phyloP scores from a whole-genome alignment of 306 rosid genomes.

The Pterocarpus macrocarpus region DNA sequence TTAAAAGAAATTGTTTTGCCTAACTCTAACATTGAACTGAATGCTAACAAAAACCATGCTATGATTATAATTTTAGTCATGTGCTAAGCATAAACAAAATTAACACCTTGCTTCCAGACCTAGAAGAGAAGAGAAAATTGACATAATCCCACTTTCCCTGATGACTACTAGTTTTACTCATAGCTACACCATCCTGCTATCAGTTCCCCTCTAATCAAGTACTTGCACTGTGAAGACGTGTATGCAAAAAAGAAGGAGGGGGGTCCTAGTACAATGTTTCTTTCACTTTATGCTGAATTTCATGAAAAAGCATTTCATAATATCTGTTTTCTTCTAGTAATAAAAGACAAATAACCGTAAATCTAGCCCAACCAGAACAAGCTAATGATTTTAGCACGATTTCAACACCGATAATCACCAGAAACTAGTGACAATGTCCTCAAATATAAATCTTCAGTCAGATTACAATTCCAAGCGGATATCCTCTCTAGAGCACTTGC shows the following conservation, averaged over 20 bases:
- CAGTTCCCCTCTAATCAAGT: conserved; percentile 32
- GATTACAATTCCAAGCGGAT: neutral
- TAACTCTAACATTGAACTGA: conserved; percentile 34
- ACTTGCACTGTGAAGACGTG: neutral
- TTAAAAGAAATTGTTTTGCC: conserved; percentile 5
- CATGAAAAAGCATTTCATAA: neutral
- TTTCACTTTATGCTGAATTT: conserved; percentile 18
- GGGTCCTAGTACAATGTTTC: neutral
- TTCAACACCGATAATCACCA: conserved; percentile 15
- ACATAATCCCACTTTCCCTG: conserved; percentile 4
- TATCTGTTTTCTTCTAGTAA: neutral
- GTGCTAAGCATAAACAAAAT: conserved; percentile 24
- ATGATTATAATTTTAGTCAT: conserved; percentile 23
- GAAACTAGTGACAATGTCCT: conserved; percentile 8
- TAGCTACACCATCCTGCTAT: conserved; percentile 10
- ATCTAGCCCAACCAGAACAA: conserved; percentile 17
- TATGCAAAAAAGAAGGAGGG: neutral
- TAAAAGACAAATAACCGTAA: neutral
- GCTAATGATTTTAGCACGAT: neutral
- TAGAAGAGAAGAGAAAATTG: conserved; percentile 14
- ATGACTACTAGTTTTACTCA: conserved; percentile 7
- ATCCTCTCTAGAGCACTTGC: conserved; percentile 15
- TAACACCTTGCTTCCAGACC: conserved; percentile 21
- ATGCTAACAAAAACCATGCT: conserved; percentile 13
- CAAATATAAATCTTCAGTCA: neutral